Evolutionary conservation across 2,329 filamentous ascomycete species (phyloP), one percentile per base, ranked within the genome.

Genomic region (Curvularia verruculosa): DNA sequence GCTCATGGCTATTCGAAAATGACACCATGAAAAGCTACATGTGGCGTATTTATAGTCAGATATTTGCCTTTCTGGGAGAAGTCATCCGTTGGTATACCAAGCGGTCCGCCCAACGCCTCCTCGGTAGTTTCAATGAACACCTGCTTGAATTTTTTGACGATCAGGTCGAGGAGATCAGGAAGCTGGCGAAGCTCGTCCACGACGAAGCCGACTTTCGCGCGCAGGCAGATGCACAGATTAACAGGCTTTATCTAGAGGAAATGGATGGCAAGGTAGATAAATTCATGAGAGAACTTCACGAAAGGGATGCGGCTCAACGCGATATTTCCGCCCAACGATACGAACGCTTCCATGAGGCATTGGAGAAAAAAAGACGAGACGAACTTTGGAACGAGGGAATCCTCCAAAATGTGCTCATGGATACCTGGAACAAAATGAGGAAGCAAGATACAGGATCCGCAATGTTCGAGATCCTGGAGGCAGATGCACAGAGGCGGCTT

Each of bases 31-130:
- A 47, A n/a, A 34, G 29, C 3, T 47, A 47, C 19, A 36, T 47
- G 45, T 47, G 45, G 45, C 45, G 45, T 6, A 36, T 47, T 24
- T 47, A 47, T 19, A 47, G 45, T 12, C 45, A 47, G 18, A 47
- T 47, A 21, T 47, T 47, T 36, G 29, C 45, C 15, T 47, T 47
- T 24, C 29, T 47, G 2, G 45, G 45, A 24, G 45, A 47, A 24
- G 29, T 47, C 45, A 47, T 47, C 29, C 28, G 19, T 19, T 47
- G 45, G 45, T 47, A 47, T 15, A 47, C 45, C 5, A 47, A 47
- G 19, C 10, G 45, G n/a, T 47, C 45, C 5, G 28, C 28, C 1
- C 45, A 47, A 9, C 45, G 45, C 3, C 28, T 34, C 21, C 6
- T 47, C 1, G n/a, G 45, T 47, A 47, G 45, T 8, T 47, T 47